These are phyloP conservation scores for Fusarium tupiense DNA, from an alignment of 2,329 filamentous ascomycete species.

Conservation along the genomic window DNA sequence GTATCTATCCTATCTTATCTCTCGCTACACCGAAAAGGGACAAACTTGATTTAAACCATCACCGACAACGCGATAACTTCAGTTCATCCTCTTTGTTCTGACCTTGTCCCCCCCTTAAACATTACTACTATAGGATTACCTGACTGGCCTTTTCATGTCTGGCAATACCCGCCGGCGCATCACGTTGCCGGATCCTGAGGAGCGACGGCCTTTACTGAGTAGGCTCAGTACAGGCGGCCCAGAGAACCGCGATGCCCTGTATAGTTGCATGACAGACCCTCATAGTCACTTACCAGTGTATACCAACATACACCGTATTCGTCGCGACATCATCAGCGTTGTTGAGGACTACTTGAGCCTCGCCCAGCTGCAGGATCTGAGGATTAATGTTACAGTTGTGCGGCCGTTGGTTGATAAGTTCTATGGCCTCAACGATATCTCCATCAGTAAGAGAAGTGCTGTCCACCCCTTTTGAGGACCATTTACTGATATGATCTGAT, in stretches of 20 bases:
- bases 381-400: conserved; percentile 83
- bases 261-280: conserved; percentile 65
- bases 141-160: conserved; percentile 34
- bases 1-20: conserved; percentile 17
- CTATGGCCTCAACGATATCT: conserved; percentile 82
- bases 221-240: conserved; percentile 44
- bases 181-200: conserved; percentile 45
- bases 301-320: conserved; percentile 78
- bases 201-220: conserved; percentile 50
- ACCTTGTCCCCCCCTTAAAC: not conserved
- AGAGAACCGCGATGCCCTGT: conserved; percentile 51
- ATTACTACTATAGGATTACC: not conserved
- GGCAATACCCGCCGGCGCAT: conserved; percentile 44
- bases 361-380: conserved; percentile 81
- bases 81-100: conserved; percentile 2
- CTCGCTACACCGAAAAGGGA: conserved; percentile 18
- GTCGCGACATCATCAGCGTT: conserved; percentile 70
- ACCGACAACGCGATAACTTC: conserved; percentile 13
- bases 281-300: conserved; percentile 76
- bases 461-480: not conserved
- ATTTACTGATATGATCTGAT: conserved; percentile 13
- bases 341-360: conserved; percentile 72
- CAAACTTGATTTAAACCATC: conserved; percentile 26
- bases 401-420: conserved; percentile 85
- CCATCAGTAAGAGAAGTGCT: conserved; percentile 65